Conservation (phyloP, 108 stramenopile species). For the Cyclotella kingstonii region DNA sequence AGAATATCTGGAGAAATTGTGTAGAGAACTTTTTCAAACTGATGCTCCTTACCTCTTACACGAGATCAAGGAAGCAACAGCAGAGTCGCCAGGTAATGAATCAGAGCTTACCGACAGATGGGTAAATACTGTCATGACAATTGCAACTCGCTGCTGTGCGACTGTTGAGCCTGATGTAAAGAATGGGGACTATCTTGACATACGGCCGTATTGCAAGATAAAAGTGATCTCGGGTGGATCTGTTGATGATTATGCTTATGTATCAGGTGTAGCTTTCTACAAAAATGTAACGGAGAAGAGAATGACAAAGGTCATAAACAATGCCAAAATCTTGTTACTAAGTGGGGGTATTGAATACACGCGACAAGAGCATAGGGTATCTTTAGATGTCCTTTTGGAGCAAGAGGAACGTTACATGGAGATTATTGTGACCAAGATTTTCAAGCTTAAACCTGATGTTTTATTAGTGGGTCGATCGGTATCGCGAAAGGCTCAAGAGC, state of each 20-base stretch:
- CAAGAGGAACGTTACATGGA: constrained; percentile 94
- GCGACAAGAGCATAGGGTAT: constrained; percentile 79
- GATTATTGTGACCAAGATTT: constrained; percentile 90
- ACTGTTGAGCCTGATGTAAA: constrained; percentile 90
- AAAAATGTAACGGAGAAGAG: constrained; percentile 89
- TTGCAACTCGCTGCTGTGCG: constrained; percentile 77
- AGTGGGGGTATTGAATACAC: constrained; percentile 93
- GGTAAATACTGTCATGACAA: constrained; percentile 74
- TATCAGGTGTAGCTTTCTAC: constrained; percentile 89
- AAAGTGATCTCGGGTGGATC: constrained; percentile 86
- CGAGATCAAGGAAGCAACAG: constrained; percentile 37
- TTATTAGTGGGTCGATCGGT: constrained; percentile 85
- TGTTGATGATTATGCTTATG: constrained; percentile 74
- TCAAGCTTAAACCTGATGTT: constrained; percentile 86
- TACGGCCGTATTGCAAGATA: constrained; percentile 58
- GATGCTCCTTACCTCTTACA: constrained; percentile 74
- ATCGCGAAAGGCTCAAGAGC: constrained; percentile 86
- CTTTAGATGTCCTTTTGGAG: constrained; percentile 88
- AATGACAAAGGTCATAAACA: constrained; percentile 70
- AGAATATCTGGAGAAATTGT: constrained; percentile 70
- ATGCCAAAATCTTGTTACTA: constrained; percentile 90
- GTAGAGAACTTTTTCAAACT: constrained; percentile 51
- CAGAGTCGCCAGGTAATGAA: constrained; percentile 20
- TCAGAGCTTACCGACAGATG: constrained; percentile 42
- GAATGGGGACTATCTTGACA: constrained; percentile 80